These are phyloP conservation scores for Xylaria polymorpha DNA, from an alignment of 2,329 filamentous ascomycete genomes.

Conservation along the genomic window DNA sequence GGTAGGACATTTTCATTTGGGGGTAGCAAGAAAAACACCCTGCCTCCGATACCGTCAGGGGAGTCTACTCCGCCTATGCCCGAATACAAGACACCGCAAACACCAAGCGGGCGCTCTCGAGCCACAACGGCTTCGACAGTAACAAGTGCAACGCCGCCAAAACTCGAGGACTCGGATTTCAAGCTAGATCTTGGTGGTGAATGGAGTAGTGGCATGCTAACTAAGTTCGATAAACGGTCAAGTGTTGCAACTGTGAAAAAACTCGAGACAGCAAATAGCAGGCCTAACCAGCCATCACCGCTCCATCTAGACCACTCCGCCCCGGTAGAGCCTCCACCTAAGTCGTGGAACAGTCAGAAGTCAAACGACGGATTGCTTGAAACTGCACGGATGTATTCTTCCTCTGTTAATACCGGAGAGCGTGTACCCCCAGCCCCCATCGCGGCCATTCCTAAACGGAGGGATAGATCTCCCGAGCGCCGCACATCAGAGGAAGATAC, in stretches of 20 bases:
- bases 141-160: conserved; percentile 64
- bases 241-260: conserved; percentile 62
- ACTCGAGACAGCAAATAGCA: conserved; percentile 58
- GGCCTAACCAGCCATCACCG: conserved; percentile 61
- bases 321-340: conserved; percentile 60
- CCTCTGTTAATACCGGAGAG: conserved; percentile 52
- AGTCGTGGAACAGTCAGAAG: conserved; percentile 64
- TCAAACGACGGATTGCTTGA: conserved; percentile 62
- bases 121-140: conserved; percentile 66
- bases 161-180: conserved; percentile 59
- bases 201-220: conserved; percentile 67
- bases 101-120: conserved; percentile 54
- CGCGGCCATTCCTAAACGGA: conserved; percentile 41
- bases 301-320: conserved; percentile 60
- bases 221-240: conserved; percentile 66
- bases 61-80: conserved; percentile 56
- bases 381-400: conserved; percentile 50
- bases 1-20: conserved; percentile 71
- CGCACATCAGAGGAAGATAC: conserved; percentile 56
- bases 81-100: conserved; percentile 43
- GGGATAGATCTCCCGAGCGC: conserved; percentile 46
- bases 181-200: conserved; percentile 67
- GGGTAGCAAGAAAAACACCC: conserved; percentile 61
- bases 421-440: conserved; percentile 48
- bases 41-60: conserved; percentile 52